Base-by-base conservation (phyloP, 371 early-diverging fungal genomes). In the Parasitella parasitica region DNA sequence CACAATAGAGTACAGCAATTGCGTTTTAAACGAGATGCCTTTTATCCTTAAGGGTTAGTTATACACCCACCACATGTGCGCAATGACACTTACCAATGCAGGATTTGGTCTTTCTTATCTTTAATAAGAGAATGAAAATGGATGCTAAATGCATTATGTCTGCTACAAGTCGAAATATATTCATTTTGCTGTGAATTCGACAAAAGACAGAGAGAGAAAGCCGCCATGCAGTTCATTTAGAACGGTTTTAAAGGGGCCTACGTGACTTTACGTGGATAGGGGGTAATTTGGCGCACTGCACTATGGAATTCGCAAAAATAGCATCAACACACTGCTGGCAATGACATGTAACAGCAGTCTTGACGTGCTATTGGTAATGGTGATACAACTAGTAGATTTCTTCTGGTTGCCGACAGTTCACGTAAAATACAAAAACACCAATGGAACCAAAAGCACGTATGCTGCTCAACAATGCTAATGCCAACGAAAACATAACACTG, bases 11-110 rank as follows among this genome's bases (percentile, higher is more conserved):
- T 98, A 99, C n/a, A 99, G 80, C 0, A 89, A 74, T 77, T 99
- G 99, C 0, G 98, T 90, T 76, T 99, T 99, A 83, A 97, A 94
- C 12, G 97, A 97, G 41, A 99, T 95, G 22, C 99, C 99, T 90
- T 66, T 28, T 37, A n/a, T 34, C 34, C 34, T n/a, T n/a, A n/a
- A n/a, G n/a, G n/a, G n/a, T n/a, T n/a, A n/a, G n/a, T n/a, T n/a
- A n/a, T n/a, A n/a, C n/a, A n/a, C n/a, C n/a, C n/a, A n/a, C n/a
- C n/a, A n/a, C n/a, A n/a, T n/a, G n/a, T n/a, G n/a, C n/a, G n/a
- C n/a, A n/a, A n/a, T n/a, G n/a, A n/a, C n/a, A n/a, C 16, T 63
- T 59, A 60, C 61, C 61, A 8, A 41, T 15, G 57, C 57, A 59
- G 26, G 56, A 61, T 39, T 46, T 51, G 11, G 94, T 90, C 69